Evolutionary conservation across 805 yeast genomes (phyloP), one percentile per base, ranked within the genome.

Genomic region (Candida oleophila): DNA sequence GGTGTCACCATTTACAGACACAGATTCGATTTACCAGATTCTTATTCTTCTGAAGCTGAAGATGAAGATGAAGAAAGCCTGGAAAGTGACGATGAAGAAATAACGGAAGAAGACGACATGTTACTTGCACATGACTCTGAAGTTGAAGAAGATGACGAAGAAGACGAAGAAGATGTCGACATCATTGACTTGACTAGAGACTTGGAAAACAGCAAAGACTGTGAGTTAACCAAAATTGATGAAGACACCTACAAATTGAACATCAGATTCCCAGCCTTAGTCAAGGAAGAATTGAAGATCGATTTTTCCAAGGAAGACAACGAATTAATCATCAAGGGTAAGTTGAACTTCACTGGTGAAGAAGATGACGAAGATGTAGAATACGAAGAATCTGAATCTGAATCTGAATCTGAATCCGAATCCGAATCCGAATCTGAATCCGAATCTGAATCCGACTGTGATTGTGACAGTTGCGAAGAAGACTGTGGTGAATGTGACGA

Each of bases 1-100:
- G 77, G 76, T 22, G 49, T 69, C 48, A 71, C 76, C 28, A 71
- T 71, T 45, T 71, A 71, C 62, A 66, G 62, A 50, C 73, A 69
- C 54, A 62, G 64, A 47, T 68, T 68, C 43, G 74, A 66, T 51
- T 58, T 68, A 48, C 73, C 74, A 35, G 69, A 66, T 32, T 59
- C 62, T 35, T 52, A 55, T 49, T 62, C 55, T 47, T 56, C 61
- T 42, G 54, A 55, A 43, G 50, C 50, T 37, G 58, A 66, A 46
- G 61, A 61, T 33, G 73, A 69, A 18, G 74, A 69, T 11, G 72
- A 67, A 28, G 74, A 69, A 53, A 58, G 65, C 47, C 44, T 54
- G 37, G 55, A 52, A 39, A 51, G 52, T 25, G 55, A 53, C 15
- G 51, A 49, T 14, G 60, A 55, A 16, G 43, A 40, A 21, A 43